A percentile compares a stretch with the other conserved stretches of the same genome.
phyloP scores from a whole-genome alignment of 2,329 filamentous ascomycete genomes.

The Ascochyta viciae-villosae region DNA sequence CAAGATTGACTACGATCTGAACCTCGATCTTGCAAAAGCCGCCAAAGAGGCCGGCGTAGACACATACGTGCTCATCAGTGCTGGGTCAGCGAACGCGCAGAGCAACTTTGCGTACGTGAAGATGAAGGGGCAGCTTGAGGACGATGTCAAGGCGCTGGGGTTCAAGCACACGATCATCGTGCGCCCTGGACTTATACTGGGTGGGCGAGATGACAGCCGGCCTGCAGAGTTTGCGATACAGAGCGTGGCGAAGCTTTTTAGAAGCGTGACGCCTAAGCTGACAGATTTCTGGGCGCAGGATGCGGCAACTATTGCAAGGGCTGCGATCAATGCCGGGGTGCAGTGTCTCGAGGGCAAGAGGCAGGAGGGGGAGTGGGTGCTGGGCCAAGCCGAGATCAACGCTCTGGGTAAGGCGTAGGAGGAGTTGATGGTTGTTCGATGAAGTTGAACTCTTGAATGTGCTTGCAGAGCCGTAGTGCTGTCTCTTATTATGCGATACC shows the following conservation, averaged over 20 bases:
- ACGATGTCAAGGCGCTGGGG: constrained; percentile 71
- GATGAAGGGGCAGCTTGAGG: constrained; percentile 91
- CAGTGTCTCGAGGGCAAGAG: constrained; percentile 49
- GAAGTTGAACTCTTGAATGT: background rate
- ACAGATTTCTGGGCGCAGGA: constrained; percentile 78
- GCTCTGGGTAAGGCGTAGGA: constrained; percentile 61
- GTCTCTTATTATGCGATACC: constrained; percentile 6
- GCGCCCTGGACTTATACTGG: constrained; percentile 77
- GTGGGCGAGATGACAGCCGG: constrained; percentile 69
- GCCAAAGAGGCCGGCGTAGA: constrained; percentile 75
- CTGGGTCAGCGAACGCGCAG: constrained; percentile 58
- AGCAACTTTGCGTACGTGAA: constrained; percentile 62
- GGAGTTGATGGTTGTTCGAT: too few species aligned
- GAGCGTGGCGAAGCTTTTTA: constrained; percentile 63
- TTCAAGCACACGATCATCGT: constrained; percentile 82
- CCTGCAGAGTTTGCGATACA: constrained; percentile 64
- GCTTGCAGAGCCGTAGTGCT: background rate
- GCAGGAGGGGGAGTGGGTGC: constrained; percentile 65
- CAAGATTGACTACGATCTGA: constrained; percentile 87
- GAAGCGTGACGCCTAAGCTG: constrained; percentile 52
- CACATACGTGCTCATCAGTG: constrained; percentile 80
- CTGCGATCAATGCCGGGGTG: constrained; percentile 15
- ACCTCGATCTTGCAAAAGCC: constrained; percentile 76
- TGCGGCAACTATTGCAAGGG: constrained; percentile 65
- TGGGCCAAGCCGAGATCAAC: constrained; percentile 70